Base-by-base conservation (phyloP, 805 yeast species). In the Metschnikowia lunata region DNA sequence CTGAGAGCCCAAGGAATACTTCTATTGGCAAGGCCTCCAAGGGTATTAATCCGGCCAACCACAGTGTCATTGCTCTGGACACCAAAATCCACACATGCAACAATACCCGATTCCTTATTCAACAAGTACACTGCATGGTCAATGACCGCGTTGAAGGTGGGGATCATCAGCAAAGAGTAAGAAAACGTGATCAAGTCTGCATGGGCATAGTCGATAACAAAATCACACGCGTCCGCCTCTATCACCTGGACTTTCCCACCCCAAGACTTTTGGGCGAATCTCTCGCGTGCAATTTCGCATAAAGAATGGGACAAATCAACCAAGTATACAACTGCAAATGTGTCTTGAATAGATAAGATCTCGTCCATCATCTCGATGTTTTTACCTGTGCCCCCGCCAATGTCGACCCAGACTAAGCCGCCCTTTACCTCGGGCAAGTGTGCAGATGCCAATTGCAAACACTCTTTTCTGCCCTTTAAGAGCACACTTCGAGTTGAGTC, bases 361-460 rank as follows among this genome's bases (percentile, higher is more conserved):
- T 69, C 59, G 59, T 83, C 70, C 95, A 86, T 86, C 55, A 75
- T 73, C 63, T 86, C 93, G 55, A 86, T 82, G 64, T 86, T 86
- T 63, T 80, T 73, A 38, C 95, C 95, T 6, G 95, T 86, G 23
- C 95, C 95, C 29, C 95, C 95, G 40, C 95, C 95, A 57, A 87
- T 76, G 59, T 84, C 90, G 39, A 84, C 72, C 90, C 90, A 84
- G 36, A 83, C 79, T 36, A 83, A 64, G 35, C 27, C 30, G 34
- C 60, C 57, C 26, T 61, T 62, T 41, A 66, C 69, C 30, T 58
- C 50, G 49, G 58, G 31, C 33, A 83, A 63, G 60, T 85, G 89
- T 26, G 82, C 61, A 28, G 69, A 72, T 1, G 86, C 85, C 46
- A 84, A 60, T 40, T 71, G 71, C 43, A 85, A 67, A 45, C 87